Evolutionary conservation across 2,329 filamentous ascomycete species (phyloP).

Genomic region (Penicillium aurantiogriseum): DNA sequence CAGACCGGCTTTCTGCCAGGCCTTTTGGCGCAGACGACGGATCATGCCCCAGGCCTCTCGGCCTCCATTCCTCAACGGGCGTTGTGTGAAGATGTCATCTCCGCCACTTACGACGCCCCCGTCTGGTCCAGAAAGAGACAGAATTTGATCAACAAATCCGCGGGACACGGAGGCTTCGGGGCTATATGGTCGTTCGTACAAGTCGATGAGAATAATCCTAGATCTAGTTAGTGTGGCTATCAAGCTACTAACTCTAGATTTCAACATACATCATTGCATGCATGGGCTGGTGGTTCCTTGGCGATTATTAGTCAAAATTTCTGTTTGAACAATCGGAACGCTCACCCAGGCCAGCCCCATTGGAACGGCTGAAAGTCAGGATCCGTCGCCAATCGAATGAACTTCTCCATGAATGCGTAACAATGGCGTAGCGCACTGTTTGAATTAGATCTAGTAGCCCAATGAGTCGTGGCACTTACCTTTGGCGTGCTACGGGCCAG

Average conservation of each 20-base stretch:
- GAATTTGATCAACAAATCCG: slow-evolving; percentile 48
- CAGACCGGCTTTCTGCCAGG: slow-evolving; percentile 50
- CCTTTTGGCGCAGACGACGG: slow-evolving; percentile 46
- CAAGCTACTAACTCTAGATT: not conserved
- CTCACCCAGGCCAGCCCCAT: slow-evolving; percentile 49
- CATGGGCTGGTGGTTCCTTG: slow-evolving; percentile 44
- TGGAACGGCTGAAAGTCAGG: slow-evolving; percentile 50
- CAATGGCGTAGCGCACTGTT: slow-evolving; percentile 47
- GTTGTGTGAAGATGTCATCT: slow-evolving; percentile 44
- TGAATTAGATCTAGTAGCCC: slow-evolving; percentile 6
- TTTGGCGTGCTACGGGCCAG: slow-evolving; percentile 47
- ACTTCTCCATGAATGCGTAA: slow-evolving; percentile 51
- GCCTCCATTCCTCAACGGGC: slow-evolving; percentile 49
- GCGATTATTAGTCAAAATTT: not conserved
- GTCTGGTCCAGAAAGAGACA: slow-evolving; percentile 46
- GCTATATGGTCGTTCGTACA: slow-evolving; percentile 48
- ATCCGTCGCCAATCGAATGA: slow-evolving; percentile 47
- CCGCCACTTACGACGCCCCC: slow-evolving; percentile 48
- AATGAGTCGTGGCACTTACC: slow-evolving; percentile 23
- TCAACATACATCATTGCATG: slow-evolving; percentile 42
- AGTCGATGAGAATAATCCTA: slow-evolving; percentile 50
- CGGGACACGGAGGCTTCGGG: slow-evolving; percentile 46
- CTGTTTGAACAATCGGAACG: not conserved
- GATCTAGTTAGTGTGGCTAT: slow-evolving; percentile 3
- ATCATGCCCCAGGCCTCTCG: slow-evolving; percentile 51